These are phyloP conservation scores for Cladosporium sphaerospermum DNA, from an alignment of 2,329 filamentous ascomycete genomes.

Conservation along the genomic window DNA sequence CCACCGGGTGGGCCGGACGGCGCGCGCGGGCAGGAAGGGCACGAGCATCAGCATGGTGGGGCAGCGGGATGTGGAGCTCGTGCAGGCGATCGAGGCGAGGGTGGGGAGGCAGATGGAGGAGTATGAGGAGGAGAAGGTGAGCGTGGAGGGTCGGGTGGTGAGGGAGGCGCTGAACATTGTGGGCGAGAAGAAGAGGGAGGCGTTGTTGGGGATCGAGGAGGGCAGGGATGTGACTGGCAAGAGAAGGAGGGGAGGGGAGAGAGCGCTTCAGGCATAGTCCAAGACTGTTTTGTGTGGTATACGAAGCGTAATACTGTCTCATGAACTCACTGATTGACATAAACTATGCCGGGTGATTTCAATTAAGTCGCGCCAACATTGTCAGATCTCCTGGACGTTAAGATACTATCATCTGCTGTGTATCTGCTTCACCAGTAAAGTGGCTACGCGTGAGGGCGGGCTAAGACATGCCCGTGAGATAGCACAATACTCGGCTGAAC, in stretches of 20 bases:
- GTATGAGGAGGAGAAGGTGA: constrained; percentile 87
- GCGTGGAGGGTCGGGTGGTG: constrained; percentile 82
- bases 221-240: constrained; percentile 88
- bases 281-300: too few relatives aligned
- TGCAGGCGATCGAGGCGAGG: constrained; percentile 82
- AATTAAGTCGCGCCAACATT: too few relatives aligned
- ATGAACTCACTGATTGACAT: too few relatives aligned
- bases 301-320: too few relatives aligned
- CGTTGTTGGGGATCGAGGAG: constrained; percentile 84
- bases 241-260: constrained; percentile 17
- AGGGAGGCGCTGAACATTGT: constrained; percentile 82
- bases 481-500: too few relatives aligned
- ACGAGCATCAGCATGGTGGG: constrained; percentile 83
- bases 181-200: constrained; percentile 92
- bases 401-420: too few relatives aligned
- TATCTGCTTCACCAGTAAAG: too few relatives aligned
- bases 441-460: too few relatives aligned
- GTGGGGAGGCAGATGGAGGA: constrained; percentile 74
- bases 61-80: constrained; percentile 82
- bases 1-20: constrained; percentile 90
- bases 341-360: too few relatives aligned
- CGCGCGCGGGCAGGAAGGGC: constrained; percentile 78
- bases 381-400: too few relatives aligned
- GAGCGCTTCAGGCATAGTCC: neutral
- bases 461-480: too few relatives aligned